Evolutionary conservation across 228 moss, liverwort and hornwort species (phyloP), one percentile per base, ranked within the genome.

Genomic region (Sphagnum fallax): DNA sequence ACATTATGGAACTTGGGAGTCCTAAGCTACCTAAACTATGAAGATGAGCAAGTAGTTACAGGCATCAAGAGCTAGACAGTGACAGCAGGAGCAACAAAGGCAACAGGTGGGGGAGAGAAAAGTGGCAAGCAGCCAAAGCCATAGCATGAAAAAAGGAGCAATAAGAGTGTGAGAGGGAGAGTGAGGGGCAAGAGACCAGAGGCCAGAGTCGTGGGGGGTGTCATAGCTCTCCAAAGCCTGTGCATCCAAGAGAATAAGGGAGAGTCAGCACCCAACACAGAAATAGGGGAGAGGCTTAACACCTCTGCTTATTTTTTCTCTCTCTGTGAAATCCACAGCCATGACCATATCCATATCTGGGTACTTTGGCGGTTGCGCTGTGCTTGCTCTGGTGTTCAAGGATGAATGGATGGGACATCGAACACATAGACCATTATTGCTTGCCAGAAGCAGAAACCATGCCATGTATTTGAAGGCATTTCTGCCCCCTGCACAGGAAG

Each of bases 171-270:
- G 47, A 47, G 18, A 8, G 69, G 60, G 16, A 48, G 61, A 61
- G 49, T 10, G 69, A 58, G 32, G 68, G 6, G 18, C 60, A 63
- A 75, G 52, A 67, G 72, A 97, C 96, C 96, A 93, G 80, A 97
- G 89, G 82, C 93, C 93, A 85, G 93, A 78, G 84, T 89, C 87
- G 89, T 83, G 93, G 78, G 82, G 79, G 77, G 89, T 75, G 77
- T 97, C 96, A 89, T 86, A 97, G 96, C 91, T 93, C 96, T 97
- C 96, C 92, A 97, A 91, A 83, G 89, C 96, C 96, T 97, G 96
- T 97, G 89, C 93, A 97, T 97, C 96, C 96, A 97, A 97, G 93
- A 97, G 93, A 97, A 93, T 92, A 92, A 96, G 96, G 91, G 96
- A 84, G 89, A 91, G 96, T 93, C 96, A 97, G 96, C 89, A 97